Evolutionary conservation across 495 filamentous ascomycete genomes (phyloP).

Genomic region (Penicillium tannophilum): DNA sequence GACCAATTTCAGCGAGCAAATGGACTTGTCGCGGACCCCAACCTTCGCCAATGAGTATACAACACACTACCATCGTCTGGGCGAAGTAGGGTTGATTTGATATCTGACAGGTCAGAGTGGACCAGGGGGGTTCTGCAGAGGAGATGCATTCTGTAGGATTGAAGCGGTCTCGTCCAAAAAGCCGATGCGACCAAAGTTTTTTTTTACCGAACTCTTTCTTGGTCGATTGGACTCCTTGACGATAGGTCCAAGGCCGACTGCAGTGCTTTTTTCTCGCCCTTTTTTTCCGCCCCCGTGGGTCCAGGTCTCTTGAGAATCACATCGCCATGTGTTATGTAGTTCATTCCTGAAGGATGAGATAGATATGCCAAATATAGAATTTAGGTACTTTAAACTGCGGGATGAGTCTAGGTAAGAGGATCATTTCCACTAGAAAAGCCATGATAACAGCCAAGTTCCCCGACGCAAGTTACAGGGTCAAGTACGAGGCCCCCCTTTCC

Average conservation of each 20-base stretch:
- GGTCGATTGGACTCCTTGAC: not conserved
- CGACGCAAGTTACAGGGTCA: too few relatives aligned
- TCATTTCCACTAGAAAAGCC: not conserved
- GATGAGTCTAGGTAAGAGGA: not conserved
- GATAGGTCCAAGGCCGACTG: not conserved
- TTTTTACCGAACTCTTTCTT: not conserved
- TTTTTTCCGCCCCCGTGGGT: constrained; percentile 7
- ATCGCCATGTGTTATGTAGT: not conserved
- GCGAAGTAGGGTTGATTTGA: not conserved
- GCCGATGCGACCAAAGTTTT: not conserved
- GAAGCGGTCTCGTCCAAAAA: not conserved
- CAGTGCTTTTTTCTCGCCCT: not conserved
- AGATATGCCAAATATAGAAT: not conserved
- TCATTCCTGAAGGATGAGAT: not conserved
- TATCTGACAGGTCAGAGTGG: constrained; percentile 16
- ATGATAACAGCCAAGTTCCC: not conserved
- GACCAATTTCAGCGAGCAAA: constrained; percentile 5
- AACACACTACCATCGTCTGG: not conserved
- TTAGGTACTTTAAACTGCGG: not conserved
- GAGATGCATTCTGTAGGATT: not conserved
- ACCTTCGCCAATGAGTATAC: not conserved
- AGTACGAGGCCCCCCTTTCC: constrained; percentile 7
- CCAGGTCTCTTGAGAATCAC: not conserved
- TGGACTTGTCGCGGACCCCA: constrained; percentile 1
- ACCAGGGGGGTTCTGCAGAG: constrained; percentile 1